Conservation (phyloP, 1,284 basidiomycete species). For the Waitea zeae region DNA sequence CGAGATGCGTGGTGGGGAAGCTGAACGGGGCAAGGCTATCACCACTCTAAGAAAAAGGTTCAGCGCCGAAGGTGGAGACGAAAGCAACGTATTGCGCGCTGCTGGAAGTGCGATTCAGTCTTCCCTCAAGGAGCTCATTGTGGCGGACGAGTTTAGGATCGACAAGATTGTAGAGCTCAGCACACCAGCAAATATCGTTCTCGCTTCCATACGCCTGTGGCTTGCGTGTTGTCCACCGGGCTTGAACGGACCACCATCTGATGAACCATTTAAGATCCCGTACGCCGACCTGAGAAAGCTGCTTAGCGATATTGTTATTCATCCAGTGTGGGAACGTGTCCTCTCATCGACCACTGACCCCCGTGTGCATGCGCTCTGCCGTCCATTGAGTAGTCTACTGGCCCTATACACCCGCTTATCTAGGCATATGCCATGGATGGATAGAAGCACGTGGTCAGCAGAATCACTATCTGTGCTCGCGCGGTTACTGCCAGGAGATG, state of each 20-base stretch:
- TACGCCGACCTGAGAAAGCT: slow-evolving; percentile 32
- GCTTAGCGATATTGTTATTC: slow-evolving; percentile 27
- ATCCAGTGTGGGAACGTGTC: slow-evolving; percentile 27
- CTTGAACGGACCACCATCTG: slow-evolving; percentile 14
- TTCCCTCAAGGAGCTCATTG: slow-evolving; percentile 7
- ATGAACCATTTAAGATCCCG: slow-evolving; percentile 38
- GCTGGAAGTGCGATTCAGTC: slow-evolving; percentile 18
- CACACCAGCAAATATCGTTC: slow-evolving; percentile 19
- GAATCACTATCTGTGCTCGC: slow-evolving; percentile 39
- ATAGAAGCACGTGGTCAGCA: slow-evolving; percentile 42
- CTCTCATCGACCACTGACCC: slow-evolving; percentile 9
- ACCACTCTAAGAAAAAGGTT: slow-evolving; percentile 21
- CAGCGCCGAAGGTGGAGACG: slow-evolving; percentile 18
- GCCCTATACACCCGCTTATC: slow-evolving; percentile 38
- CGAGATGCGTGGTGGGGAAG: slow-evolving; percentile 42
- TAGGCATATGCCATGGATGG: slow-evolving; percentile 29
- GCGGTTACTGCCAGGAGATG: slow-evolving; percentile 48
- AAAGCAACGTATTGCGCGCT: slow-evolving; percentile 18
- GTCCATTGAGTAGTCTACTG: slow-evolving; percentile 35
- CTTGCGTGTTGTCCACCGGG: slow-evolving; percentile 32
- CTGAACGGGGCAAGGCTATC: slow-evolving; percentile 29
- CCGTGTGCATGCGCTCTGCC: slow-evolving; percentile 20
- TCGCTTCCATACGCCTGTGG: slow-evolving; percentile 41
- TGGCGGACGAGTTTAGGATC: slow-evolving; percentile 5
- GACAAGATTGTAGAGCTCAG: slow-evolving; percentile 11